Evolutionary conservation across 495 filamentous ascomycete species (phyloP), one percentile per base, ranked within the genome.

Genomic region (Tuber aestivum): DNA sequence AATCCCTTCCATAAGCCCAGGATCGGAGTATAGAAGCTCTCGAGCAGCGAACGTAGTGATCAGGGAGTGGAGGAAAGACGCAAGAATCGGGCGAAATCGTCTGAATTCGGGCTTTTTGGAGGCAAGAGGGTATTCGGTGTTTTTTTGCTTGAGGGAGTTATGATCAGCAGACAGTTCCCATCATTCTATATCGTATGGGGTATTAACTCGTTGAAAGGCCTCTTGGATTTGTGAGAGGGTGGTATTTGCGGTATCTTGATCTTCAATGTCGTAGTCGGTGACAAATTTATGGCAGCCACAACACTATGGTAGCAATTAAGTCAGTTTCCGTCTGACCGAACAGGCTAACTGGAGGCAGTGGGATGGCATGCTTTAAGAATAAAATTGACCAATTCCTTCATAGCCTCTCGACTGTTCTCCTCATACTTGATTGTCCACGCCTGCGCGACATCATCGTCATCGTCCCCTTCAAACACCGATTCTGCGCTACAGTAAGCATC

Each of bases 81-180:
- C 85, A n/a, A 99, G 85, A 35, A 90, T 85, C 9, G 90, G 85
- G 72, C 91, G 91, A 84, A 98, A 98, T 37, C 90, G 86, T 69
- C 89, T 87, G 79, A 87, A 90, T 61, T 87, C 88, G 82, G 91
- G 94, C 21, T 88, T 87, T 83, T 90, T 93, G 16, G 93, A 93
- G 35, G 96, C 91, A 23, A 99, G 88, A n/a, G 95, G 96, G 81
- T 98, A 99, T 40, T 97, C 96, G 27, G 92, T 89, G 65, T 94
- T 90, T 65, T 90, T 90, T 84, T 92, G 89, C 84, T 92, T 44
- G 41, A 74, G 71, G 73, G 80, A 81, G n/a, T 18, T 35, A 18
- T 32, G 14, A 12, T 65, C 27, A 65, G 56, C 27, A 72, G 38
- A 41, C 14, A 65, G 56, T 27, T 65, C 14, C 12, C 8, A 74